Percentiles rank a stretch among this genome's conserved stretches.
Conservation (phyloP, 331 rosid species). For the Erythrophleum ivorense region DNA sequence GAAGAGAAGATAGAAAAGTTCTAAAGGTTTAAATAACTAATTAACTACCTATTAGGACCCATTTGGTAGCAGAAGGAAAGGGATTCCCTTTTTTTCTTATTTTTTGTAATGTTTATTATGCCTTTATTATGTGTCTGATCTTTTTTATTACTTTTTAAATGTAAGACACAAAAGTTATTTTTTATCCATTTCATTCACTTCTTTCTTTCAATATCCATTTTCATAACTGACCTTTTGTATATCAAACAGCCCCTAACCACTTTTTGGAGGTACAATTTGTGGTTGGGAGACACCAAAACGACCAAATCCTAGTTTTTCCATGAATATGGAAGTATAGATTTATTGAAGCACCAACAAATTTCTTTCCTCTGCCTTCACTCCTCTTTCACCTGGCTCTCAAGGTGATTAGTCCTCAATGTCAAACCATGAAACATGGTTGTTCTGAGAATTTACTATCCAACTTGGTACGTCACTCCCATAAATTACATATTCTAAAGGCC, state of each 20-base stretch:
- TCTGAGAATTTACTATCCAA: neutral
- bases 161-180: too few species aligned
- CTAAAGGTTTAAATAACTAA: conserved; percentile 12
- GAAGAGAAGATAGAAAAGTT: neutral
- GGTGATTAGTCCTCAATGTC: neutral
- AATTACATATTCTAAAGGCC: neutral
- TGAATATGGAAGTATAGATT: neutral
- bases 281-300: conserved; percentile 12
- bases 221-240: too few species aligned
- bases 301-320: neutral
- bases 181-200: too few species aligned
- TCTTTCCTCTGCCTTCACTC: neutral
- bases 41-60: neutral
- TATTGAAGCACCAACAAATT: too few species aligned
- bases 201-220: too few species aligned
- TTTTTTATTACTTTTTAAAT: too few species aligned
- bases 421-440: neutral
- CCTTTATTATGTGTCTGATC: too few species aligned
- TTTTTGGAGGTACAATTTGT: neutral
- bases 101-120: too few species aligned
- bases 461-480: neutral
- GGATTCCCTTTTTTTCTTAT: too few species aligned
- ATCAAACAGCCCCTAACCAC: too few species aligned
- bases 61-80: too few species aligned
- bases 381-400: too few species aligned